Evolutionary conservation across 371 early-diverging fungal species (phyloP).

Genomic region (Blastocladiella emersonii): DNA sequence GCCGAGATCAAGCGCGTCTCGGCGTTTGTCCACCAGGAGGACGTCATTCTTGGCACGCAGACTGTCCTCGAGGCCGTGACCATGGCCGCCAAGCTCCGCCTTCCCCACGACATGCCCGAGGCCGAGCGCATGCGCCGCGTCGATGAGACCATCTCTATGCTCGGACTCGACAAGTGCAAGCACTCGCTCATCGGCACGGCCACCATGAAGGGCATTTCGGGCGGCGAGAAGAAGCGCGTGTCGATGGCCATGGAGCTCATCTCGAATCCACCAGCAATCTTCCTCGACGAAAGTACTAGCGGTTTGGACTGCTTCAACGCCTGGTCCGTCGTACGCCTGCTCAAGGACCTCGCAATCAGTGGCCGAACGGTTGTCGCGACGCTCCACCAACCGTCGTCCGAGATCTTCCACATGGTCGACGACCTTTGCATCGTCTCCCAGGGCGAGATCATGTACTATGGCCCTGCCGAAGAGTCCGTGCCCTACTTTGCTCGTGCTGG

Average conservation of each 20-base stretch:
- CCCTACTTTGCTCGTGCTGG: slow-evolving; percentile 33
- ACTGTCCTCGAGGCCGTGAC: slow-evolving; percentile 69
- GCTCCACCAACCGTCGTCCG: slow-evolving; percentile 46
- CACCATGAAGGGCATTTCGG: slow-evolving; percentile 58
- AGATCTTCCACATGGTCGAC: slow-evolving; percentile 46
- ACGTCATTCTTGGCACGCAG: slow-evolving; percentile 63
- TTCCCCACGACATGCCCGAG: slow-evolving; percentile 47
- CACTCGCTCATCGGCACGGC: slow-evolving; percentile 68
- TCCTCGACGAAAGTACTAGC: slow-evolving; percentile 78
- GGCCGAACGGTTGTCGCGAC: slow-evolving; percentile 54
- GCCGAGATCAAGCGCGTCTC: slow-evolving; percentile 44
- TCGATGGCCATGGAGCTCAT: slow-evolving; percentile 79
- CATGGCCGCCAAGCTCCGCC: slow-evolving; percentile 61
- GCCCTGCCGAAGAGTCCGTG: slow-evolving; percentile 24
- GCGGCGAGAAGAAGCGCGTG: slow-evolving; percentile 73
- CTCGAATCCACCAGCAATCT: slow-evolving; percentile 72
- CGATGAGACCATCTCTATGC: slow-evolving; percentile 55
- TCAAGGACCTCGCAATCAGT: slow-evolving; percentile 31
- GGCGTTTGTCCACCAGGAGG: slow-evolving; percentile 78
- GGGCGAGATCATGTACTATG: slow-evolving; percentile 44
- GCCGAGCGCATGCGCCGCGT: slow-evolving; percentile 43
- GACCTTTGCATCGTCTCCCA: slow-evolving; percentile 38
- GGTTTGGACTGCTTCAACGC: slow-evolving; percentile 56
- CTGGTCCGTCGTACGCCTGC: slow-evolving; percentile 36
- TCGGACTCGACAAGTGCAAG: slow-evolving; percentile 63